Evolutionary conservation across 805 yeast genomes (phyloP), one percentile per base, ranked within the genome.

Genomic region (Metschnikowia lunata): DNA sequence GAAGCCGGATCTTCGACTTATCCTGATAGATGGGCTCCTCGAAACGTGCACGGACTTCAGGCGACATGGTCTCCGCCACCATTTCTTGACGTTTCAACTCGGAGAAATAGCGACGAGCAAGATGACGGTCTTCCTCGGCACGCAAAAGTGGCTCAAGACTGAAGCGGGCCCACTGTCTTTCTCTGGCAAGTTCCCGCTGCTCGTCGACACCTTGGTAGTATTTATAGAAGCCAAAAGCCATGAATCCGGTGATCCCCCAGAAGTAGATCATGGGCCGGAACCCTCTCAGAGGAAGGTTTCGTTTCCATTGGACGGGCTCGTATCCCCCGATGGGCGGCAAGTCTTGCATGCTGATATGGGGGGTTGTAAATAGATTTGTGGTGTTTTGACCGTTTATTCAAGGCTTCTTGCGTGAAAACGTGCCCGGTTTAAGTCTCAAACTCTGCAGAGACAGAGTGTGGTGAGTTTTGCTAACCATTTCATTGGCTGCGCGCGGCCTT

Each of bases 291-390:
- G 96, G 96, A 39, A 88, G 67, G 64, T 87, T 83, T 62, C 95
- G 79, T 69, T 83, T 84, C 95, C 95, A 88, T 69, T 87, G 96
- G 48, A 88, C 78, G 36, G 85, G 84, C 51, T 84, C 89, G 59
- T 88, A 87, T 49, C 96, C 95, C 45, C 86, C 88, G 56, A 78
- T 72, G 46, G 96, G 96, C 59, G 96, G 96, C 60, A 88, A 69
- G 60, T 88, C 96, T 74, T 88, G 96, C 76, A 71, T 71, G 32
- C 40, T 30, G 5, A 18, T 18, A 18, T 27, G 14, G 30, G 30
- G 8, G 34, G 8, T 9, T 34, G 37, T 29, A 26, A 34, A 37
- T 37, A 30, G 18, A 15, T 14, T 34, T 23, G 28, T 11, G 26
- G n/a, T 6, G n/a, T 7, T 12, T 34, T 11, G 31, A 7, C n/a